Percentiles rank a stretch among this genome's conserved stretches.
These are phyloP conservation scores for Coemansia sp. DNA, from an alignment of 192 early-diverging fungal species.

Conservation along the genomic window DNA sequence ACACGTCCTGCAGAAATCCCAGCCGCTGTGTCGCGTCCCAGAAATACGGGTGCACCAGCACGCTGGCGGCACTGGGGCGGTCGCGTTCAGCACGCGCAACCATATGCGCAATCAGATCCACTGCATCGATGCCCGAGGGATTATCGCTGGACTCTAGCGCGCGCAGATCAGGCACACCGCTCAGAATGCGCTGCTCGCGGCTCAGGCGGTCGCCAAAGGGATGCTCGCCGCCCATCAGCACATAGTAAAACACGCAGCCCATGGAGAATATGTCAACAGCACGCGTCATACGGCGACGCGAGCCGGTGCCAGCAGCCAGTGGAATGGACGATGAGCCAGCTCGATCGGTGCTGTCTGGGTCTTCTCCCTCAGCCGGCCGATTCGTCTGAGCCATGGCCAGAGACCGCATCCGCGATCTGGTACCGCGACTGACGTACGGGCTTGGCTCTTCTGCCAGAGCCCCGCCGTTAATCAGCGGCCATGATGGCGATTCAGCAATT, in stretches of 20 bases:
- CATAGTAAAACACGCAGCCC: slow-evolving; percentile 95
- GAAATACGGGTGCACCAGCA: slow-evolving; percentile 93
- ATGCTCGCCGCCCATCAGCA: slow-evolving; percentile 84
- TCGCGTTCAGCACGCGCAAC: slow-evolving; percentile 72
- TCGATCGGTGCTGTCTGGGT: slow-evolving; percentile 33
- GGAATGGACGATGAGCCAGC: slow-evolving; percentile 12
- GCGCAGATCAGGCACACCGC: slow-evolving; percentile 69
- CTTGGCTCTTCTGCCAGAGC: slow-evolving; percentile 30
- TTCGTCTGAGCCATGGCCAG: slow-evolving; percentile 22
- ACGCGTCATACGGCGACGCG: slow-evolving; percentile 65
- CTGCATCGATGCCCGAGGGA: slow-evolving; percentile 78
- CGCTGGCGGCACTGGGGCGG: slow-evolving; percentile 73
- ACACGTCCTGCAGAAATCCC: slow-evolving; percentile 90
- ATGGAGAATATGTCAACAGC: slow-evolving; percentile 95
- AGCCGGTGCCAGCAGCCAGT: slow-evolving; percentile 1
- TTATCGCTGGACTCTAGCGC: slow-evolving; percentile 64
- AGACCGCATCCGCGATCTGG: slow-evolving; percentile 31
- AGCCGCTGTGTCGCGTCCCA: slow-evolving; percentile 85
- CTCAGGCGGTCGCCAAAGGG: slow-evolving; percentile 93
- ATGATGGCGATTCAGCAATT: slow-evolving; percentile 18
- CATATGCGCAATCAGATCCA: slow-evolving; percentile 90
- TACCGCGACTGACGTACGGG: slow-evolving; percentile 51
- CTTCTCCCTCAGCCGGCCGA: slow-evolving; percentile 14
- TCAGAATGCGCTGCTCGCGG: slow-evolving; percentile 88
- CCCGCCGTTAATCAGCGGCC: slow-evolving; percentile 19